Evolutionary conservation across 805 yeast genomes (phyloP).

Genomic region (Candida sanyiensis): DNA sequence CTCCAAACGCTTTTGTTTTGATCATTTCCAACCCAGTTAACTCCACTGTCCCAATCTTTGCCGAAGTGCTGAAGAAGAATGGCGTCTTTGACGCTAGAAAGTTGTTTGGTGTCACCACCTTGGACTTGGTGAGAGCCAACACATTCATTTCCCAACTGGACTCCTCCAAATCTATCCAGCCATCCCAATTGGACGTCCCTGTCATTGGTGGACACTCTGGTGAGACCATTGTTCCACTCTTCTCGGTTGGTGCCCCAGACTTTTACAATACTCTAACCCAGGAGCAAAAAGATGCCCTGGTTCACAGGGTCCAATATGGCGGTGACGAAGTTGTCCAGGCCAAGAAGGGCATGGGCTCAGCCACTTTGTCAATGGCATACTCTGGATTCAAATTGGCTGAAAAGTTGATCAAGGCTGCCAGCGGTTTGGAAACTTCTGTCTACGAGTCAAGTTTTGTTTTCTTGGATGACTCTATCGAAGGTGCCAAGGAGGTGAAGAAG

Average conservation of each 20-base stretch:
- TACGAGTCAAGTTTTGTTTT: conserved; percentile 45
- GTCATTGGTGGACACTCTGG: conserved; percentile 89
- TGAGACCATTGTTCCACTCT: conserved; percentile 72
- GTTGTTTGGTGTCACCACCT: conserved; percentile 78
- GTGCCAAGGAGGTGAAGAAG: conserved; percentile 16
- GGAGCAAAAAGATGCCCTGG: conserved; percentile 34
- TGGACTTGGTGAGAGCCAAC: conserved; percentile 74
- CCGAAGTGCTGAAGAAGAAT: conserved; percentile 66
- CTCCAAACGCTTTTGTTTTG: conserved; percentile 61
- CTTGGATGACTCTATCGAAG: conserved; percentile 38
- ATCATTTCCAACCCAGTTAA: conserved; percentile 80
- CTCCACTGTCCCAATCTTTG: conserved; percentile 79
- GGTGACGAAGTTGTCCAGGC: conserved; percentile 89
- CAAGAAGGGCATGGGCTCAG: conserved; percentile 79
- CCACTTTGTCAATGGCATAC: conserved; percentile 81
- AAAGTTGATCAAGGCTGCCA: conserved; percentile 51
- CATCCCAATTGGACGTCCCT: conserved; percentile 40
- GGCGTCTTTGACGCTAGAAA: conserved; percentile 73
- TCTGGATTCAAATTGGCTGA: conserved; percentile 76
- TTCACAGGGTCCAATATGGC: conserved; percentile 78
- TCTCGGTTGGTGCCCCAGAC: conserved; percentile 47
- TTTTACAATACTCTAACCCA: conserved; percentile 28
- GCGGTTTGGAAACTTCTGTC: conserved; percentile 33
- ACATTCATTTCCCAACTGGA: conserved; percentile 34
- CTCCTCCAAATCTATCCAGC: conserved; percentile 11